Conservation (phyloP, 2,329 filamentous ascomycete genomes). For the Rugonectria rugulosa region DNA sequence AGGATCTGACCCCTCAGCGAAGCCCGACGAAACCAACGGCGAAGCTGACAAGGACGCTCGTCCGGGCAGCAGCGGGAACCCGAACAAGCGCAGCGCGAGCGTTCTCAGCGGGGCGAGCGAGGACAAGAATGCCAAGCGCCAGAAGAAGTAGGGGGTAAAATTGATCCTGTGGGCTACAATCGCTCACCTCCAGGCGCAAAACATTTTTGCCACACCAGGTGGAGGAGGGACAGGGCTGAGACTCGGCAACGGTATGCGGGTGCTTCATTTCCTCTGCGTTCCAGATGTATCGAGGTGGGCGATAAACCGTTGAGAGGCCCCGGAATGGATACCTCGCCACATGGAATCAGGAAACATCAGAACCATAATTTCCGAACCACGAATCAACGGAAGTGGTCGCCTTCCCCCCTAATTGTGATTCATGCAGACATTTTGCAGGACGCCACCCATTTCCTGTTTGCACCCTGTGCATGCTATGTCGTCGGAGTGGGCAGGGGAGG, state of each 20-base stretch:
- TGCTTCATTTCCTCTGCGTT: neutral
- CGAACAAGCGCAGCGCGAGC: constrained; percentile 83
- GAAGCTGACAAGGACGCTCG: constrained; percentile 42
- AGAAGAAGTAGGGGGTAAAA: constrained; percentile 57
- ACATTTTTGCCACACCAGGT: neutral
- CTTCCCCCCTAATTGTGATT: no score
- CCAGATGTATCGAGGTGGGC: neutral
- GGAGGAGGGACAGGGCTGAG: neutral
- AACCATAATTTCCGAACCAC: no score
- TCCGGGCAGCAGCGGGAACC: constrained; percentile 49
- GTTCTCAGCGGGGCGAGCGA: constrained; percentile 74
- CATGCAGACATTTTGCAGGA: no score
- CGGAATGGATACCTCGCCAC: no score
- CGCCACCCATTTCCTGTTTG: no score
- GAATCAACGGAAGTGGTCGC: no score
- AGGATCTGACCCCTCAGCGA: constrained; percentile 11
- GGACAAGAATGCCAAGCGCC: constrained; percentile 64
- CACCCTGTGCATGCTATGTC: neutral
- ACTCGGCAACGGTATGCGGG: constrained; percentile 12
- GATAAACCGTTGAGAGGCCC: no score
- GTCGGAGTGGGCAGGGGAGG: constrained; percentile 9
- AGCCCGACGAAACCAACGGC: constrained; percentile 28
- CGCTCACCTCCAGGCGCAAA: no score
- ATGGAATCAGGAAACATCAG: no score
- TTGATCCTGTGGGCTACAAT: no score